A percentile compares a stretch with the other conserved stretches of the same genome.
Conservation (phyloP, 1,139 yeast species). For the Meyerozyma guilliermondii region DNA sequence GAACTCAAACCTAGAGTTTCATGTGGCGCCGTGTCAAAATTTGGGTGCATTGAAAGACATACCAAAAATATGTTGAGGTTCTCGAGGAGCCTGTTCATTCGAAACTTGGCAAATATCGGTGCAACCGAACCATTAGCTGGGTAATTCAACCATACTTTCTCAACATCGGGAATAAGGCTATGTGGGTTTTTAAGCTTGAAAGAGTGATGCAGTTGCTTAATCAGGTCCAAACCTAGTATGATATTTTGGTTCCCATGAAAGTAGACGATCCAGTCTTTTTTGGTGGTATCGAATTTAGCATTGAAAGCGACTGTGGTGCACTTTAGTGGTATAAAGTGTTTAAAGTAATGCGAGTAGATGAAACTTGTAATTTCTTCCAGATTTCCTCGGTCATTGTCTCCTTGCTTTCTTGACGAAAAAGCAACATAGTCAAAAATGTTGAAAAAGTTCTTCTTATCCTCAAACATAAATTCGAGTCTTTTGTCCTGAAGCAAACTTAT, state of each 20-base stretch:
- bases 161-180: slow-evolving; percentile 34
- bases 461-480: slow-evolving; percentile 38
- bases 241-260: slow-evolving; percentile 14
- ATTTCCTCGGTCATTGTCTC: slow-evolving; percentile 27
- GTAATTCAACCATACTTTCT: slow-evolving; percentile 33
- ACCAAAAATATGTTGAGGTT: slow-evolving; percentile 44
- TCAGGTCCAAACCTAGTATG: slow-evolving; percentile 28
- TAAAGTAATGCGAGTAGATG: slow-evolving; percentile 37
- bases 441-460: slow-evolving; percentile 40
- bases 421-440: slow-evolving; percentile 39
- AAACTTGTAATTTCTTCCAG: slow-evolving; percentile 34
- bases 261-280: slow-evolving; percentile 32
- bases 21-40: slow-evolving; percentile 27
- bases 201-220: slow-evolving; percentile 30
- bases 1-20: slow-evolving; percentile 28
- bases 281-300: slow-evolving; percentile 29
- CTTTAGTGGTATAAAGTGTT: slow-evolving; percentile 19
- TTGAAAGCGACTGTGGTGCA: slow-evolving; percentile 24
- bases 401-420: slow-evolving; percentile 21
- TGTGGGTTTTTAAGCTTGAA: slow-evolving; percentile 32
- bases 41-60: slow-evolving; percentile 26
- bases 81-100: slow-evolving; percentile 45
- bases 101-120: slow-evolving; percentile 29
- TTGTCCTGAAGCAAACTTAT: slow-evolving; percentile 39
- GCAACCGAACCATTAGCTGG: slow-evolving; percentile 21